Evolutionary conservation across 2,329 filamentous ascomycete genomes (phyloP).

Genomic region (Herpotrichia juniperi): DNA sequence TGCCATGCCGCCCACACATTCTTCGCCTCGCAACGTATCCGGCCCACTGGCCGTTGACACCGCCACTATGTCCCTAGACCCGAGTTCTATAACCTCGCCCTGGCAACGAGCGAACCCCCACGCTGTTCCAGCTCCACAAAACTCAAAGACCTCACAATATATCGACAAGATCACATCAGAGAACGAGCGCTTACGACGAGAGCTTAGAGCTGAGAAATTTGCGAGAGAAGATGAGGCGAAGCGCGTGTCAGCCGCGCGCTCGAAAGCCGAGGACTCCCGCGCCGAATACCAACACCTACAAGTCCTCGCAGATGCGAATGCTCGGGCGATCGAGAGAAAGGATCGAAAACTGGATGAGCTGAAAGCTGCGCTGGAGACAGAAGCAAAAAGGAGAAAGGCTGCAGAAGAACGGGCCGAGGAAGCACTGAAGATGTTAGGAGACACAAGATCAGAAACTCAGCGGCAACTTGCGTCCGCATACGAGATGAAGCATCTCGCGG

Average conservation of each 20-base stretch:
- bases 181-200: conserved; percentile 77
- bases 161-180: conserved; percentile 84
- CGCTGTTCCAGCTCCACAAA: conserved; percentile 27
- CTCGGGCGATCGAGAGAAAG: conserved; percentile 72
- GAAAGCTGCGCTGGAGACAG: conserved; percentile 67
- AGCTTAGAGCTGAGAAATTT: conserved; percentile 55
- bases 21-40: conserved; percentile 35
- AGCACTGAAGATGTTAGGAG: conserved; percentile 69
- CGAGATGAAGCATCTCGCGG: conserved; percentile 58
- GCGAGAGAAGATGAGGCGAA: conserved; percentile 73
- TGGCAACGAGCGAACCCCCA: conserved; percentile 37
- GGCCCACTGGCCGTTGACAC: conserved; percentile 41
- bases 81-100: conserved; percentile 21
- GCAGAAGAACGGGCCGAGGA: conserved; percentile 66
- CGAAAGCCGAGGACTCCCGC: conserved; percentile 72
- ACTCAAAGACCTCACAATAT: conserved; percentile 45
- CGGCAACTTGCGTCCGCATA: conserved; percentile 65
- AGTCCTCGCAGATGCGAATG: conserved; percentile 73
- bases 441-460: conserved; percentile 64
- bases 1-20: conserved; percentile 39
- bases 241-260: conserved; percentile 69
- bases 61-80: conserved; percentile 27
- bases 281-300: conserved; percentile 73
- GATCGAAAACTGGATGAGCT: conserved; percentile 76
- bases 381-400: conserved; percentile 65